phyloP scores from a whole-genome alignment of 1,284 basidiomycete genomes.

The Tilletia horrida region DNA sequence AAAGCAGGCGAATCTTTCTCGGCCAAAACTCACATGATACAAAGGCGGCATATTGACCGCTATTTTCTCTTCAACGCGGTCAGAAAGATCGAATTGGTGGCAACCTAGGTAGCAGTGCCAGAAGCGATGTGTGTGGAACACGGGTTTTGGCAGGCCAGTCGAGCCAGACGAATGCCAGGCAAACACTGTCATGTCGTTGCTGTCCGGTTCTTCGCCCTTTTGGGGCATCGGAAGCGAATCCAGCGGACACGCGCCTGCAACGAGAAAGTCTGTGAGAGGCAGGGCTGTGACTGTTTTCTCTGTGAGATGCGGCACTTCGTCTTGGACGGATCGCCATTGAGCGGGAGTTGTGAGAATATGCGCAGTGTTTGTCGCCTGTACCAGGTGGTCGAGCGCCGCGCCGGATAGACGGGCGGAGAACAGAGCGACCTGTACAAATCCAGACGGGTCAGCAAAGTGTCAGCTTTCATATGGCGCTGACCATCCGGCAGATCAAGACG shows the following conservation, averaged over 20 bases:
- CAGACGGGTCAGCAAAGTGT: no score
- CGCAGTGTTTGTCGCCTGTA: not conserved
- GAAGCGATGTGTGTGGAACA: slow-evolving; percentile 1
- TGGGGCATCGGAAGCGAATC: not conserved
- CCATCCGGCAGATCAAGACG: not conserved
- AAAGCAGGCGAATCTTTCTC: not conserved
- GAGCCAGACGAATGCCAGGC: slow-evolving; percentile 13
- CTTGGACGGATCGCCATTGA: not conserved
- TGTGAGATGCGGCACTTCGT: not conserved
- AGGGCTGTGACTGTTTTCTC: not conserved
- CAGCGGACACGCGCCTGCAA: not conserved
- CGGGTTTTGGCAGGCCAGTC: slow-evolving; percentile 13
- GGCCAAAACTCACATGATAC: slow-evolving; percentile 14
- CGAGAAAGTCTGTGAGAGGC: not conserved
- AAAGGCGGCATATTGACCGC: not conserved
- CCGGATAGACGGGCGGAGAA: slow-evolving; percentile 7
- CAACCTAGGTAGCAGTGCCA: not conserved
- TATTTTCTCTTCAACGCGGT: not conserved
- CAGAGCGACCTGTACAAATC: not conserved
- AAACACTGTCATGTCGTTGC: not conserved
- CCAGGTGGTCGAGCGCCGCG: not conserved
- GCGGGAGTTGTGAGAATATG: not conserved
- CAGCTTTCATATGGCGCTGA: no score
- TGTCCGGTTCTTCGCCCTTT: slow-evolving; percentile 7
- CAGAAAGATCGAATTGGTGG: not conserved